A percentile compares a stretch with the other conserved stretches of the same genome.
phyloP scores from a whole-genome alignment of 768 basidiomycete genomes.

The Gloeopeniophorella convolvens region DNA sequence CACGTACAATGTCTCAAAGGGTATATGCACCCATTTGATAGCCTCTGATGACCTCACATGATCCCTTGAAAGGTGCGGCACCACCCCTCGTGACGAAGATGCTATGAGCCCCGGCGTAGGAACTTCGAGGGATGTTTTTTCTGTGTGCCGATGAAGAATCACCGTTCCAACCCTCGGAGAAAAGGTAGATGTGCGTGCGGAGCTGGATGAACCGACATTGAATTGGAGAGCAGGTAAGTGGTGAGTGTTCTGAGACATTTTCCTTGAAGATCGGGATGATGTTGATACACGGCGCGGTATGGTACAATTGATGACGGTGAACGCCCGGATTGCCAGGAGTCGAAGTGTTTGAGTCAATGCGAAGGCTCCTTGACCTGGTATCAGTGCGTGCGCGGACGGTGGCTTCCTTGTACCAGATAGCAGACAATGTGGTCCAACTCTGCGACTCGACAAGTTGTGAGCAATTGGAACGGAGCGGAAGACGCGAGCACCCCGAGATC shows the following conservation, averaged over 20 bases:
- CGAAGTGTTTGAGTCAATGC: too few relatives aligned
- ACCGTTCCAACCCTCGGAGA: slow-evolving; percentile 16
- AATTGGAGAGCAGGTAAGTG: slow-evolving; percentile 7
- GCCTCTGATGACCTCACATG: slow-evolving; percentile 40
- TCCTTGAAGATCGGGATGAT: not conserved
- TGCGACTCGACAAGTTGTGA: too few relatives aligned
- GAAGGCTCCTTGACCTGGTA: too few relatives aligned
- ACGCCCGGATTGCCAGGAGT: too few relatives aligned
- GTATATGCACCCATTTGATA: slow-evolving; percentile 59
- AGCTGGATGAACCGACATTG: not conserved
- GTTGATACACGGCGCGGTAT: too few relatives aligned
- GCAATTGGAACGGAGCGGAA: too few relatives aligned
- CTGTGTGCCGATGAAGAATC: not conserved
- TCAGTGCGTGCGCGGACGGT: too few relatives aligned
- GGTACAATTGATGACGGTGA: too few relatives aligned
- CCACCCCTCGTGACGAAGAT: slow-evolving; percentile 62
- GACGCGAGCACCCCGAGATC: too few relatives aligned
- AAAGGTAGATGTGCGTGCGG: not conserved
- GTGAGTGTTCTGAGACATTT: not conserved
- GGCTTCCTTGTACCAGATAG: too few relatives aligned
- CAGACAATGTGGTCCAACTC: too few relatives aligned
- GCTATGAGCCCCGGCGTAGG: slow-evolving; percentile 58
- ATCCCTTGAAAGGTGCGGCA: slow-evolving; percentile 70
- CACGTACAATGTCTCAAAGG: slow-evolving; percentile 77
- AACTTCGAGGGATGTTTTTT: slow-evolving; percentile 30